Percentiles rank a stretch among this genome's conserved stretches.
Evolutionary conservation across 495 filamentous ascomycete species (phyloP).

Genomic region (Cercophora samala): DNA sequence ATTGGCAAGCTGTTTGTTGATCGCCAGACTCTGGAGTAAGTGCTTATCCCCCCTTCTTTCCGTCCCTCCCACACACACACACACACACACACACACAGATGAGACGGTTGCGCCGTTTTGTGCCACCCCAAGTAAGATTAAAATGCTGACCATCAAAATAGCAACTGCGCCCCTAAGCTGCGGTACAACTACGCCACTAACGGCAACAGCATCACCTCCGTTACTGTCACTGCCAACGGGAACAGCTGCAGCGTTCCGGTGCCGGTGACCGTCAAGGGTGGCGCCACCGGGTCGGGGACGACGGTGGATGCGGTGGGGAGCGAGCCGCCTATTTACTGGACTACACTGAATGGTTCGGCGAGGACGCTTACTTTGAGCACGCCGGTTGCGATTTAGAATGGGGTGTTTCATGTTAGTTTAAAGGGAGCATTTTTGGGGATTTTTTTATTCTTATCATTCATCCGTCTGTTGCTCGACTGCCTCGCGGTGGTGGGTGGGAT

Average conservation of each 20-base stretch:
- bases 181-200: conserved; percentile 42
- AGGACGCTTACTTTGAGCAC: conserved; percentile 47
- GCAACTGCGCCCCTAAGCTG: conserved; percentile 49
- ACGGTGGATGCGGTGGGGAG: conserved; percentile 54
- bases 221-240: conserved; percentile 49
- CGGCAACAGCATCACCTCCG: conserved; percentile 44
- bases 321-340: conserved; percentile 61
- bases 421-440: neutral
- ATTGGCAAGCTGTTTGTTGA: conserved; percentile 51
- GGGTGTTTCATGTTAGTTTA: too few species aligned
- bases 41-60: neutral
- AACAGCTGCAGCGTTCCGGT: conserved; percentile 53
- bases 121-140: neutral
- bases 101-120: too few species aligned
- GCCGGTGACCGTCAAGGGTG: conserved; percentile 55
- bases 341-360: conserved; percentile 50
- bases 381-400: neutral
- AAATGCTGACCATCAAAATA: conserved; percentile 11
- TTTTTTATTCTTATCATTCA: neutral
- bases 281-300: conserved; percentile 41
- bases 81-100: too few species aligned
- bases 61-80: neutral
- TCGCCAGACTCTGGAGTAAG: conserved; percentile 52
- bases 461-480: neutral
- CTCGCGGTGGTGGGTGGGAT: too few species aligned